phyloP scores from a whole-genome alignment of 2,329 filamentous ascomycete species.

The Trichoderma sp. region DNA sequence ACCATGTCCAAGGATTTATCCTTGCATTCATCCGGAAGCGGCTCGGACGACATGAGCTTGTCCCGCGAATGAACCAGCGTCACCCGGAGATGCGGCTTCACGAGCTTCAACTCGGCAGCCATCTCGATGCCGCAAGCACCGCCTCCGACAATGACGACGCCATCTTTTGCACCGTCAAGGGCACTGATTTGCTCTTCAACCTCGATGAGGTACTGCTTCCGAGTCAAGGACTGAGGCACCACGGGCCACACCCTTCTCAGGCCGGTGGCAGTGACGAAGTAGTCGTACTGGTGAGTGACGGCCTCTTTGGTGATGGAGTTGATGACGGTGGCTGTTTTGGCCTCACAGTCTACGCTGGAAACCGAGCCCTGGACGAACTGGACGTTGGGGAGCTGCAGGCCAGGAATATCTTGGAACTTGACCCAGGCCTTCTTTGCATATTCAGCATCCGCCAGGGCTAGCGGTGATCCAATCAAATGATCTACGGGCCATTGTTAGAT shows the following conservation, averaged over 20 bases:
- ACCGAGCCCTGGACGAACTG: constrained; percentile 67
- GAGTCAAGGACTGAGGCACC: constrained; percentile 66
- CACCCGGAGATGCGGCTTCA: constrained; percentile 65
- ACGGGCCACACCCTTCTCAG: constrained; percentile 70
- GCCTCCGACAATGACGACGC: constrained; percentile 74
- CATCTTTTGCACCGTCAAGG: constrained; percentile 54
- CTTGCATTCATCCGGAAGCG: constrained; percentile 69
- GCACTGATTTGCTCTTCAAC: constrained; percentile 59
- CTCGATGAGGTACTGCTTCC: constrained; percentile 65
- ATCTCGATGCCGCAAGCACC: constrained; percentile 80
- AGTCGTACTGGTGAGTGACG: constrained; percentile 64
- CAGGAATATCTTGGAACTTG: constrained; percentile 65
- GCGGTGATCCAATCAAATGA: constrained; percentile 74
- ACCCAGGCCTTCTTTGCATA: constrained; percentile 72
- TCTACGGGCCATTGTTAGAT: constrained; percentile 46
- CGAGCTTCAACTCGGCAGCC: constrained; percentile 73
- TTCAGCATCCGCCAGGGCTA: constrained; percentile 65
- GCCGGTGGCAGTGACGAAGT: constrained; percentile 71
- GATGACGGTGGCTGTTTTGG: constrained; percentile 60
- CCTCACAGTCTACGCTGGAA: constrained; percentile 57
- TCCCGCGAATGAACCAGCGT: constrained; percentile 73
- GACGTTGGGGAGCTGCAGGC: constrained; percentile 64
- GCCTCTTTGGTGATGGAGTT: constrained; percentile 48
- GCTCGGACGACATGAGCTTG: constrained; percentile 72
- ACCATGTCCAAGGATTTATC: constrained; percentile 61